Conservation (phyloP, 2,329 filamentous ascomycete species). For the Fusarium sacchari region DNA sequence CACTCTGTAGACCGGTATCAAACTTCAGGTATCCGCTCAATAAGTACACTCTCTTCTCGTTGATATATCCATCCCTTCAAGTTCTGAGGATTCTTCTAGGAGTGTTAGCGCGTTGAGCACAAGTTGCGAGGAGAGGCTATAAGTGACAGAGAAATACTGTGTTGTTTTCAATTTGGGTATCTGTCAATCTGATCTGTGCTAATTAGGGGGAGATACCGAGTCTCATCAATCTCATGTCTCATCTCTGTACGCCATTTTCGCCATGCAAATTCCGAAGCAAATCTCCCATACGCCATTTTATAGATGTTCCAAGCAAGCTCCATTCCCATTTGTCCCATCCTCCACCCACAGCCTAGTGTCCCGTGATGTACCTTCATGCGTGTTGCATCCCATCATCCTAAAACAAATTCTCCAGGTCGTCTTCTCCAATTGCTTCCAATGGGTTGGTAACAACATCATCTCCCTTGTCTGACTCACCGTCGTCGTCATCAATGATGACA, state of each 20-base stretch:
- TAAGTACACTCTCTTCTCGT: background rate
- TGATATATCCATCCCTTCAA: rapidly evolving
- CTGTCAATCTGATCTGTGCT: background rate
- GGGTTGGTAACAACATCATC: too few relatives aligned
- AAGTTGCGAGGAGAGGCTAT: rapidly evolving
- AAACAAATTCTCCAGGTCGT: too few relatives aligned
- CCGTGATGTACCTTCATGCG: too few relatives aligned
- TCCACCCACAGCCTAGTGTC: too few relatives aligned
- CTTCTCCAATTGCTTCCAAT: too few relatives aligned
- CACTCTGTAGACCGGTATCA: rapidly evolving
- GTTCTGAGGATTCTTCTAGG: rapidly evolving
- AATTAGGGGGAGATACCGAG: background rate
- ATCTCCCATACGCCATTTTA: background rate
- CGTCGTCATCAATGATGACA: too few relatives aligned
- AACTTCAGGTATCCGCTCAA: rapidly evolving
- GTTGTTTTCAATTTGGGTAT: background rate
- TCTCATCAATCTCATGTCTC: background rate
- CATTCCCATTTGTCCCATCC: too few relatives aligned
- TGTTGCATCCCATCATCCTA: too few relatives aligned
- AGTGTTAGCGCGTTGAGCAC: background rate
- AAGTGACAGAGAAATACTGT: background rate
- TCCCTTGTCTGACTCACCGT: too few relatives aligned
- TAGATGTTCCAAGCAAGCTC: background rate
- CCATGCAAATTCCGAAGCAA: background rate
- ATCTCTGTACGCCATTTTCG: background rate